Percentiles rank a stretch among this genome's conserved stretches.
phyloP scores from a whole-genome alignment of 768 basidiomycete genomes.

The Lenzites betulinus region DNA sequence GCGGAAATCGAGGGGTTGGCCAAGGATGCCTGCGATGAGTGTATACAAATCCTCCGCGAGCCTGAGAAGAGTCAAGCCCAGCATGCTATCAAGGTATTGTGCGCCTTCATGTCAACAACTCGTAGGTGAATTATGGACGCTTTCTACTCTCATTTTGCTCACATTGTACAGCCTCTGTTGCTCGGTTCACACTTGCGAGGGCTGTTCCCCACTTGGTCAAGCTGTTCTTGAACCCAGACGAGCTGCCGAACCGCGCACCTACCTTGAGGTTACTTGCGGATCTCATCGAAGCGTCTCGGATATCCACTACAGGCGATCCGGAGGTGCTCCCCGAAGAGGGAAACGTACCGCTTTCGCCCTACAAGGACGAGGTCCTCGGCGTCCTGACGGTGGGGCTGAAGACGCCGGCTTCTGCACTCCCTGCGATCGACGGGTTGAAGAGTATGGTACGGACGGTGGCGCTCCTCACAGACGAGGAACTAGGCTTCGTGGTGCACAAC shows the following conservation, averaged over 20 bases:
- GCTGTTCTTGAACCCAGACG: constrained; percentile 73
- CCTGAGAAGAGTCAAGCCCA: constrained; percentile 94
- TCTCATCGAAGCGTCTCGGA: constrained; percentile 55
- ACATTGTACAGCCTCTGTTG: constrained; percentile 79
- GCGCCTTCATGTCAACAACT: constrained; percentile 74
- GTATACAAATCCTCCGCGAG: constrained; percentile 75
- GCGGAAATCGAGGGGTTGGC: constrained; percentile 54
- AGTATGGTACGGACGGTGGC: constrained; percentile 63
- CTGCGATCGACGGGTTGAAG: constrained; percentile 67
- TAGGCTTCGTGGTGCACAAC: constrained; percentile 77
- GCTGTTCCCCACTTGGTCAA: constrained; percentile 75
- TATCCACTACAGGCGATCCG: constrained; percentile 36
- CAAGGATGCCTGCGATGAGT: constrained; percentile 77
- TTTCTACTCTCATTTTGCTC: neutral
- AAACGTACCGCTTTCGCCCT: constrained; percentile 50
- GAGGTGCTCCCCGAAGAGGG: constrained; percentile 21
- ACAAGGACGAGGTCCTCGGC: constrained; percentile 78
- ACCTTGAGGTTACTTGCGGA: constrained; percentile 70
- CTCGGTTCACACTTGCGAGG: constrained; percentile 65
- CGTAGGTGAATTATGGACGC: constrained; percentile 49
- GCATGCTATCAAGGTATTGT: constrained; percentile 83
- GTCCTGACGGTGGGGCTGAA: constrained; percentile 61
- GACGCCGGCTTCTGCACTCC: constrained; percentile 48
- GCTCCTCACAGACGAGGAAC: constrained; percentile 71
- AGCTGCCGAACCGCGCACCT: constrained; percentile 64